Evolutionary conservation across 768 basidiomycete species (phyloP).

Genomic region (Agaricus blazei): DNA sequence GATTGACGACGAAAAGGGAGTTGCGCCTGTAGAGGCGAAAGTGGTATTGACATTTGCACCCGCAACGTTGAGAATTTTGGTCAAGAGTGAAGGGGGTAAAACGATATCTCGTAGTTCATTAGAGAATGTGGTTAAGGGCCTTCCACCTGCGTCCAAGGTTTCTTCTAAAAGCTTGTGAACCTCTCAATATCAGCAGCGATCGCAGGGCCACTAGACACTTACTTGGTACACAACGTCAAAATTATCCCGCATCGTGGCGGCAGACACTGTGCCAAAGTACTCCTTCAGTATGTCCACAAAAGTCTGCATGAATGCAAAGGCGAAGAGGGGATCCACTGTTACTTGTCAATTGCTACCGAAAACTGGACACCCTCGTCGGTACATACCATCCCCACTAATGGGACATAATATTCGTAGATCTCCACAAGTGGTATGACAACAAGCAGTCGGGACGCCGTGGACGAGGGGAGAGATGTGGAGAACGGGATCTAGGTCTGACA

Average conservation of each 20-base stretch:
- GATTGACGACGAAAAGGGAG: slow-evolving; percentile 82
- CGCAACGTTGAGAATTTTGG: slow-evolving; percentile 57
- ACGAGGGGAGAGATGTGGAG: slow-evolving; percentile 55
- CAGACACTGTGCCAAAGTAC: slow-evolving; percentile 84
- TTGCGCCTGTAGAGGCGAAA: slow-evolving; percentile 40
- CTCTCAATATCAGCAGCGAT: slow-evolving; percentile 6
- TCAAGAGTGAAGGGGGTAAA: slow-evolving; percentile 81
- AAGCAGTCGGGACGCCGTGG: slow-evolving; percentile 55
- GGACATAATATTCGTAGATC: slow-evolving; percentile 78
- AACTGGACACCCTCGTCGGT: background rate
- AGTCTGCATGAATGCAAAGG: slow-evolving; percentile 82
- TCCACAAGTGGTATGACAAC: slow-evolving; percentile 76
- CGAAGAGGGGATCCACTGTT: slow-evolving; percentile 83
- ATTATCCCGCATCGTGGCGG: slow-evolving; percentile 78
- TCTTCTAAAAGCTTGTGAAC: slow-evolving; percentile 78
- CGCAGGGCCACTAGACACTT: slow-evolving; percentile 14
- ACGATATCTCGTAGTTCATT: slow-evolving; percentile 93
- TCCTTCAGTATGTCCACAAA: slow-evolving; percentile 81
- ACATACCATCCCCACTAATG: slow-evolving; percentile 79
- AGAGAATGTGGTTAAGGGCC: slow-evolving; percentile 86
- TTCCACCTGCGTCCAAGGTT: slow-evolving; percentile 89
- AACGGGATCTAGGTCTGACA: slow-evolving; percentile 66
- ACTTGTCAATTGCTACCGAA: slow-evolving; percentile 13
- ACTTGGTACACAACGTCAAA: slow-evolving; percentile 96
- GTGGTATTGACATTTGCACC: slow-evolving; percentile 45